Evolutionary conservation across 2,329 filamentous ascomycete species (phyloP).

Genomic region (Zelopaecilomyces penicillatus): DNA sequence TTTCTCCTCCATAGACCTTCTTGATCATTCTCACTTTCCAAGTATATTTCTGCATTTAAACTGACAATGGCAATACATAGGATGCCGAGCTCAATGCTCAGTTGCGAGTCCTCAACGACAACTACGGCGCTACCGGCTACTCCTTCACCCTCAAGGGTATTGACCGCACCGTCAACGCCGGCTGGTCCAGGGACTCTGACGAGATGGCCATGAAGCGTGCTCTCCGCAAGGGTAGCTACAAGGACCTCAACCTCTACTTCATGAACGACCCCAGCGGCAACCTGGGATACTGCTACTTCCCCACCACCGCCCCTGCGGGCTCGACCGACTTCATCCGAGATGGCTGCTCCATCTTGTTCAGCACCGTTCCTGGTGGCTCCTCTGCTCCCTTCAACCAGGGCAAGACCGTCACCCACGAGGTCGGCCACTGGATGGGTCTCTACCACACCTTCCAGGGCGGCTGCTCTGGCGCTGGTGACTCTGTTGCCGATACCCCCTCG

Average conservation of each 20-base stretch:
- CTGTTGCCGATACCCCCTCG: conserved; percentile 32
- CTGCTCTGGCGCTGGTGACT: conserved; percentile 28
- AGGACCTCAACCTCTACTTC: conserved; percentile 40
- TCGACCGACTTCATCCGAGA: conserved; percentile 28
- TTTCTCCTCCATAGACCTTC: too few relatives aligned
- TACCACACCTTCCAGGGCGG: conserved; percentile 40
- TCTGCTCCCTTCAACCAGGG: conserved; percentile 26
- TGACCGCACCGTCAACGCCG: conserved; percentile 34
- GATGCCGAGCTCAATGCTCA: not conserved
- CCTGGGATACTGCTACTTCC: conserved; percentile 41
- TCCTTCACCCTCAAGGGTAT: conserved; percentile 33
- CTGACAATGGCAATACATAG: not conserved
- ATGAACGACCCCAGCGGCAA: conserved; percentile 26
- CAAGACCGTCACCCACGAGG: conserved; percentile 31
- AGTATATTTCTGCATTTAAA: not conserved
- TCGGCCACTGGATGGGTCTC: conserved; percentile 42
- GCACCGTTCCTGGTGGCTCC: conserved; percentile 30
- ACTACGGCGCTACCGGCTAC: conserved; percentile 33
- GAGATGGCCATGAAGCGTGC: conserved; percentile 31
- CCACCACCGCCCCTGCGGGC: conserved; percentile 20
- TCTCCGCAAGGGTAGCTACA: conserved; percentile 34
- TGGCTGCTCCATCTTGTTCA: conserved; percentile 31
- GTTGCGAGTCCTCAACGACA: conserved; percentile 29
- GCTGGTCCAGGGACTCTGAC: conserved; percentile 30
- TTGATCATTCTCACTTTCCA: too few relatives aligned